Percentiles rank a stretch among this genome's conserved stretches.
These are phyloP conservation scores for Fusarium tricinctum DNA, from an alignment of 2,329 filamentous ascomycete genomes.

Conservation along the genomic window DNA sequence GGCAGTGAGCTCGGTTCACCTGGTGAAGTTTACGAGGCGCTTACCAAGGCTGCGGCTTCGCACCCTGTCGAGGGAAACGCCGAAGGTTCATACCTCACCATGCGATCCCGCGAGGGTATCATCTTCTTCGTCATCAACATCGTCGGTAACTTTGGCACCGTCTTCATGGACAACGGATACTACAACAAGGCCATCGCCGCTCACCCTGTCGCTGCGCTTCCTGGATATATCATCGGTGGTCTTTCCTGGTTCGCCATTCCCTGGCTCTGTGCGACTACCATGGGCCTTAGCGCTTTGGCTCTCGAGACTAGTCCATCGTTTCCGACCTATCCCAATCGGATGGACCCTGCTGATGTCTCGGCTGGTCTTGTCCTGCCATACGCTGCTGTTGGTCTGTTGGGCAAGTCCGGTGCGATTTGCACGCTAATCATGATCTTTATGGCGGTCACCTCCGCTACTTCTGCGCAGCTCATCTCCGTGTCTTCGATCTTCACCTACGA, in stretches of 20 bases:
- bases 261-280: conserved; percentile 89
- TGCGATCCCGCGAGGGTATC: conserved; percentile 78
- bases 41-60: conserved; percentile 74
- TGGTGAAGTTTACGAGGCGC: conserved; percentile 80
- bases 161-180: conserved; percentile 88
- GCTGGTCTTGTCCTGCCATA: conserved; percentile 89
- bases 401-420: conserved; percentile 45
- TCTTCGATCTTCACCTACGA: conserved; percentile 76
- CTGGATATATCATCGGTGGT: conserved; percentile 89
- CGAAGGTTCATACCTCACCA: conserved; percentile 86
- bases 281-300: conserved; percentile 85
- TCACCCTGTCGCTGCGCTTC: conserved; percentile 85
- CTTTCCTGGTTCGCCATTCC: conserved; percentile 94
- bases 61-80: conserved; percentile 87
- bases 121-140: conserved; percentile 94
- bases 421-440: conserved; percentile 49
- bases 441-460: conserved; percentile 87
- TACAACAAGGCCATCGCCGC: conserved; percentile 96
- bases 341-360: conserved; percentile 72
- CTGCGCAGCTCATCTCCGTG: conserved; percentile 87
- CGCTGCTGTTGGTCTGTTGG: conserved; percentile 85
- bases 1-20: conserved; percentile 81
- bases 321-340: conserved; percentile 63
- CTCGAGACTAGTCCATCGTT: conserved; percentile 68
- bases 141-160: conserved; percentile 85